phyloP scores from a whole-genome alignment of 345 rosid species.

The Rhodamnia rubescens region DNA sequence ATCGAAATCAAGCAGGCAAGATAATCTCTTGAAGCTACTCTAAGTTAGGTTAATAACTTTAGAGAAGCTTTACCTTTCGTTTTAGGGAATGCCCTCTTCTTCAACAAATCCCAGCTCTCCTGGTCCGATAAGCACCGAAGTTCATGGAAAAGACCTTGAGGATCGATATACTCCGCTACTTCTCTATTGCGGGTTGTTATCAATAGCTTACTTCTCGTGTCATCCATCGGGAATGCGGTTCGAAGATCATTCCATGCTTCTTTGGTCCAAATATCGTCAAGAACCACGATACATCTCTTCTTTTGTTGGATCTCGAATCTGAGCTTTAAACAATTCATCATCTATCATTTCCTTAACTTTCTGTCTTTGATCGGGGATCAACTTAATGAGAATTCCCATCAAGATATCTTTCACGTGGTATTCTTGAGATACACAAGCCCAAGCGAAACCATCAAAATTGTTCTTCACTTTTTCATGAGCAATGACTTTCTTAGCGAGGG shows the following conservation, averaged over 20 bases:
- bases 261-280: slow-evolving; percentile 31
- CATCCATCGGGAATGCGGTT: slow-evolving; percentile 10
- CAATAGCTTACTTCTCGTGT: slow-evolving; percentile 23
- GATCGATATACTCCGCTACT: slow-evolving; percentile 10
- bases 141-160: slow-evolving; percentile 1
- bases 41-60: not conserved
- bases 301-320: not conserved
- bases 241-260: slow-evolving; percentile 19
- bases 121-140: slow-evolving; percentile 5
- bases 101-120: slow-evolving; percentile 36
- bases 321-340: slow-evolving; percentile 11
- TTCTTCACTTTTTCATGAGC: slow-evolving; percentile 4
- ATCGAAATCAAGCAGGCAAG: not conserved
- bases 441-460: slow-evolving; percentile 16
- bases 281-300: slow-evolving; percentile 23
- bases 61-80: slow-evolving; percentile 10
- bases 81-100: slow-evolving; percentile 17
- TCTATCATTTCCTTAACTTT: slow-evolving; percentile 20
- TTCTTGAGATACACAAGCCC: slow-evolving; percentile 28
- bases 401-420: slow-evolving; percentile 15
- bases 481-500: slow-evolving; percentile 28
- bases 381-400: slow-evolving; percentile 15
- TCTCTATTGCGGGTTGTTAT: slow-evolving; percentile 29
- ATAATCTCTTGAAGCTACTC: too few species aligned
- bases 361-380: slow-evolving; percentile 14